These are phyloP conservation scores for Strobilomyces dryophilus DNA, from an alignment of 768 basidiomycete genomes.

Conservation along the genomic window DNA sequence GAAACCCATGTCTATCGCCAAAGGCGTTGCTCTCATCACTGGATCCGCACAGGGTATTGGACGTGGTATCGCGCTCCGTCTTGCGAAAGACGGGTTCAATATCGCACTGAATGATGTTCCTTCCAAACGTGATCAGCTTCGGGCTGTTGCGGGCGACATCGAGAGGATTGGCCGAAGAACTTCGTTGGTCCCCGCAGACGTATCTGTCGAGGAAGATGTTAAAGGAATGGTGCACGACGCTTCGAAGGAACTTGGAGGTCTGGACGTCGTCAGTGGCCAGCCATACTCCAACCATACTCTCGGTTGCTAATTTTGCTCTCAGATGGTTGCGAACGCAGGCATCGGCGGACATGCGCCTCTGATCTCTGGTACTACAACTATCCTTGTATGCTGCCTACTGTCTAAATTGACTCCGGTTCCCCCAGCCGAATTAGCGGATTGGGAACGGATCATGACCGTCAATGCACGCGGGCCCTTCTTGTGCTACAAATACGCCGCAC, in stretches of 20 bases:
- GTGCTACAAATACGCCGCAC: neutral
- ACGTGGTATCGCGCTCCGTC: slow-evolving; percentile 29
- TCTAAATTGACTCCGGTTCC: neutral
- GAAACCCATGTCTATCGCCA: slow-evolving; percentile 16
- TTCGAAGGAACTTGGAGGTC: slow-evolving; percentile 33
- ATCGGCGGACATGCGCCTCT: neutral
- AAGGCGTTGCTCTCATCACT: slow-evolving; percentile 32
- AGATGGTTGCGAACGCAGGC: slow-evolving; percentile 12
- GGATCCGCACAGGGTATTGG: slow-evolving; percentile 29
- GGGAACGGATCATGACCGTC: neutral
- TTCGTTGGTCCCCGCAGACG: slow-evolving; percentile 32
- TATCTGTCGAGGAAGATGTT: slow-evolving; percentile 40
- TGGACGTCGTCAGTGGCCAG: slow-evolving; percentile 42
- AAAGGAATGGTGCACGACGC: slow-evolving; percentile 33
- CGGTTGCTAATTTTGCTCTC: neutral
- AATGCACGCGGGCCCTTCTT: neutral
- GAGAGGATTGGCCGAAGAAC: slow-evolving; percentile 23
- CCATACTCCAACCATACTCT: neutral
- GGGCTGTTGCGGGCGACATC: slow-evolving; percentile 27
- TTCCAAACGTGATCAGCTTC: slow-evolving; percentile 24
- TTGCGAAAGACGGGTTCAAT: slow-evolving; percentile 13
- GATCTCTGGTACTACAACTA: neutral
- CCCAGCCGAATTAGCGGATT: neutral
- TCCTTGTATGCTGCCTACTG: neutral
- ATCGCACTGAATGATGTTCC: slow-evolving; percentile 6